Percentiles rank a stretch among this genome's conserved stretches.
Evolutionary conservation across 352 stramenopile species (phyloP).

Genomic region (Thalassiosira livingstoniorum): DNA sequence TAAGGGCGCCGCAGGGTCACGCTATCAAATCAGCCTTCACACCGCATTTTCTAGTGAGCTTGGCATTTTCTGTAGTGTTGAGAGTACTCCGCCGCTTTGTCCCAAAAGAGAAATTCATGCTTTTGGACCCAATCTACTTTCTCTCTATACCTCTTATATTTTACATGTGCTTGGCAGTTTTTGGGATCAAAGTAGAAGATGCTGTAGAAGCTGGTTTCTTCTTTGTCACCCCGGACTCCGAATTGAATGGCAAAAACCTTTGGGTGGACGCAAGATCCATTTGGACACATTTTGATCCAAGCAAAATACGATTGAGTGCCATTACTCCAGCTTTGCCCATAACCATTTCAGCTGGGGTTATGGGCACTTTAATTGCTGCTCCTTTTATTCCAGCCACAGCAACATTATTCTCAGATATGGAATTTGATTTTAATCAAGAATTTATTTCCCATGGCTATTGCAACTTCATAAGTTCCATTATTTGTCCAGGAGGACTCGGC

Average conservation of each 20-base stretch:
- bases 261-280: constrained; percentile 46
- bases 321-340: constrained; percentile 79
- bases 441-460: constrained; percentile 92
- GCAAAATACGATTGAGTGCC: background rate
- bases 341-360: constrained; percentile 94
- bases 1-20: no score
- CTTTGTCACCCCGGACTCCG: constrained; percentile 63
- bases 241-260: background rate
- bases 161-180: constrained; percentile 39
- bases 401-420: constrained; percentile 78
- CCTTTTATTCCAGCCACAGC: no score
- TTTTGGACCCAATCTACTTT: constrained; percentile 71
- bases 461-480: constrained; percentile 69
- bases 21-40: no score
- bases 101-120: no score
- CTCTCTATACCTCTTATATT: constrained; percentile 55
- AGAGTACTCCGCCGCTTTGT: no score
- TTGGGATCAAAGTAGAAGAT: constrained; percentile 40
- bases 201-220: constrained; percentile 64
- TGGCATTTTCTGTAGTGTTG: no score
- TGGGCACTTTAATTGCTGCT: no score
- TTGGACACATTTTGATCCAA: background rate
- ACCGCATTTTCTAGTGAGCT: no score
- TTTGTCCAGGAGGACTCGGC: background rate
- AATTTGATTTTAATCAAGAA: constrained; percentile 93